Conservation (phyloP, 352 stramenopile species). For the Phytophthora fragariae region DNA sequence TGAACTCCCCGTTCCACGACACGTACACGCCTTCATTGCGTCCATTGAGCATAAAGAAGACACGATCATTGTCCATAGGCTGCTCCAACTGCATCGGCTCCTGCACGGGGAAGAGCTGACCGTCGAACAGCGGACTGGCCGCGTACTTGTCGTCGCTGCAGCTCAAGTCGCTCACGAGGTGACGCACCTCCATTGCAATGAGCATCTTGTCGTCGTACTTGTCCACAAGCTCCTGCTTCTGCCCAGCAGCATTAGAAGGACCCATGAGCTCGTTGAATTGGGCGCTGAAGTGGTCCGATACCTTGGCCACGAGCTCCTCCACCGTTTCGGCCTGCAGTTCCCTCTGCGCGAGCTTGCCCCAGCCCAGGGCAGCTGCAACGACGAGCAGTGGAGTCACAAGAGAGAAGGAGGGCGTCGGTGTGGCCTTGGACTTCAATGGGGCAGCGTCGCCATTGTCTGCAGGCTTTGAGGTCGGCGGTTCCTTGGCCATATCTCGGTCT, state of each 20-base stretch:
- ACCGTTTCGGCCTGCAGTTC: conserved; percentile 31
- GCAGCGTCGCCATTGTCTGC: conserved; percentile 1
- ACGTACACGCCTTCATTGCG: conserved; percentile 79
- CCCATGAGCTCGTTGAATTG: conserved; percentile 23
- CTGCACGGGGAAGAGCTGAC: conserved; percentile 47
- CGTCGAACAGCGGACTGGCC: conserved; percentile 45
- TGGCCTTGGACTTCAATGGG: conserved; percentile 14
- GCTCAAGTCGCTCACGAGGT: conserved; percentile 39
- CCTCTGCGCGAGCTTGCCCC: conserved; percentile 23
- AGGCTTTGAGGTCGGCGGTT: background rate
- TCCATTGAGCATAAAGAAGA: conserved; percentile 88
- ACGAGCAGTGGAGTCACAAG: conserved; percentile 29
- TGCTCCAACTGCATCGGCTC: conserved; percentile 49
- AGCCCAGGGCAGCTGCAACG: conserved; percentile 29
- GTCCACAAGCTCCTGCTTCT: conserved; percentile 40
- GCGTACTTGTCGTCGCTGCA: conserved; percentile 48
- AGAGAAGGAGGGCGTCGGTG: conserved; percentile 16
- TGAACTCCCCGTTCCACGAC: conserved; percentile 75
- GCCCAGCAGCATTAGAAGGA: background rate
- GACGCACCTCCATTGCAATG: conserved; percentile 48
- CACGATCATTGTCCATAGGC: conserved; percentile 45
- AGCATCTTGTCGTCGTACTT: conserved; percentile 69
- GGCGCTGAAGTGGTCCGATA: conserved; percentile 24
- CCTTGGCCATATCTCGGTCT: conserved; percentile 30
- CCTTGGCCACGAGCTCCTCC: conserved; percentile 28